phyloP scores from a whole-genome alignment of 768 basidiomycete species.

The Boletus subcaerulescens region DNA sequence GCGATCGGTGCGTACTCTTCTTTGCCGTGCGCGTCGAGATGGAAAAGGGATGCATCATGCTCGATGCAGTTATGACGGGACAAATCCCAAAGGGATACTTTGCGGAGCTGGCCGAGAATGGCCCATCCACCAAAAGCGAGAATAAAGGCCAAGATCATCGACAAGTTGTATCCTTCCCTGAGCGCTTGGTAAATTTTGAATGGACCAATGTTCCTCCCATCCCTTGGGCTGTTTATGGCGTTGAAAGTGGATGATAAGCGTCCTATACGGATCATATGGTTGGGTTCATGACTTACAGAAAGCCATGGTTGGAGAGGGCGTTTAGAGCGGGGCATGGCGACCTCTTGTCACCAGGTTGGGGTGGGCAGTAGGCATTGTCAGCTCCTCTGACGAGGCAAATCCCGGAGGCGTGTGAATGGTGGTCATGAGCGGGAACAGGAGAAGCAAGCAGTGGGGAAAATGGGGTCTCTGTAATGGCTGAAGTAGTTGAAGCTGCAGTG shows the following conservation, averaged over 20 bases:
- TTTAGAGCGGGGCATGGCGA: constrained; percentile 76
- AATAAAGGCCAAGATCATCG: constrained; percentile 43
- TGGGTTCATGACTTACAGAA: constrained; percentile 48
- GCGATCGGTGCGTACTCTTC: constrained; percentile 46
- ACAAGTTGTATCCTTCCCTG: constrained; percentile 49
- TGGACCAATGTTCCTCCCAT: constrained; percentile 47
- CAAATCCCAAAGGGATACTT: constrained; percentile 37
- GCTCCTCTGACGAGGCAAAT: constrained; percentile 42
- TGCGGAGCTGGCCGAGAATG: constrained; percentile 38
- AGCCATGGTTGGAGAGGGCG: constrained; percentile 71
- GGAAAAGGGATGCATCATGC: constrained; percentile 60
- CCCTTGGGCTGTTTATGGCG: constrained; percentile 38
- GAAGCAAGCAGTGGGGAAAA: constrained; percentile 7
- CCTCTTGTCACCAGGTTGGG: constrained; percentile 48
- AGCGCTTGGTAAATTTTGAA: constrained; percentile 41
- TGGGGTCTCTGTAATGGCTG: neutral
- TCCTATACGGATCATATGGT: neutral
- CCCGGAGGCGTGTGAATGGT: constrained; percentile 20
- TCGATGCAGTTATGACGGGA: constrained; percentile 51
- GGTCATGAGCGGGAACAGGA: constrained; percentile 15
- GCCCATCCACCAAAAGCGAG: constrained; percentile 48
- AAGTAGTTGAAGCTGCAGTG: neutral
- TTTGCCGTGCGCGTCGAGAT: constrained; percentile 41
- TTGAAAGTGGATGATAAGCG: neutral
- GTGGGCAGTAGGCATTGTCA: constrained; percentile 41